These are phyloP conservation scores for Prinsepia uniflora DNA, from an alignment of 306 rosid species.

Conservation along the genomic window DNA sequence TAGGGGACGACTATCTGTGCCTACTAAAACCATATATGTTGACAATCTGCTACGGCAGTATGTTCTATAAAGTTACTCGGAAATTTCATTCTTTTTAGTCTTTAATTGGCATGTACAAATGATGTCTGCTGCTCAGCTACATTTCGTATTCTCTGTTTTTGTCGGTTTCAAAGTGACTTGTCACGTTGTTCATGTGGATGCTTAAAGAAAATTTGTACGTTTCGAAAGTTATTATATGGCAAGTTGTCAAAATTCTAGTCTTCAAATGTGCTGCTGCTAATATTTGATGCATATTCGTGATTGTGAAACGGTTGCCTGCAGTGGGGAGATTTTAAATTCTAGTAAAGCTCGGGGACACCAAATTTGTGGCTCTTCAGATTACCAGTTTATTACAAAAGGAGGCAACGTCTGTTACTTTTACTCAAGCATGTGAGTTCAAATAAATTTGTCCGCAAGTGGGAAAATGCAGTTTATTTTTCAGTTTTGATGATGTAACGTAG, in stretches of 20 bases:
- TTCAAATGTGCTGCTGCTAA: neutral
- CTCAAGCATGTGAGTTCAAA: no score
- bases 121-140: conserved; percentile 18
- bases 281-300: no score
- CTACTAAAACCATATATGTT: conserved; percentile 9
- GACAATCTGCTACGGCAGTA: conserved; percentile 9
- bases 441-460: no score
- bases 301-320: no score
- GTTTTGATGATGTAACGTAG: no score
- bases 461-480: no score
- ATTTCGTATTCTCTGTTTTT: conserved; percentile 4
- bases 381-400: no score
- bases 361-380: no score
- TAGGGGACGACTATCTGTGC: conserved; percentile 14
- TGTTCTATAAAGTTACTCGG: conserved; percentile 9
- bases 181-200: conserved; percentile 20
- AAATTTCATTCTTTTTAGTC: conserved; percentile 37
- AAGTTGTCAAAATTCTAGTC: neutral
- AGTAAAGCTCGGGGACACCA: no score
- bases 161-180: conserved; percentile 17
- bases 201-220: neutral
- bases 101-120: conserved; percentile 34
- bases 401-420: no score
- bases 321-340: no score
- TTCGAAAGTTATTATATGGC: neutral